phyloP scores from a whole-genome alignment of 208 protist species.

The Trypanosoma theileri region DNA sequence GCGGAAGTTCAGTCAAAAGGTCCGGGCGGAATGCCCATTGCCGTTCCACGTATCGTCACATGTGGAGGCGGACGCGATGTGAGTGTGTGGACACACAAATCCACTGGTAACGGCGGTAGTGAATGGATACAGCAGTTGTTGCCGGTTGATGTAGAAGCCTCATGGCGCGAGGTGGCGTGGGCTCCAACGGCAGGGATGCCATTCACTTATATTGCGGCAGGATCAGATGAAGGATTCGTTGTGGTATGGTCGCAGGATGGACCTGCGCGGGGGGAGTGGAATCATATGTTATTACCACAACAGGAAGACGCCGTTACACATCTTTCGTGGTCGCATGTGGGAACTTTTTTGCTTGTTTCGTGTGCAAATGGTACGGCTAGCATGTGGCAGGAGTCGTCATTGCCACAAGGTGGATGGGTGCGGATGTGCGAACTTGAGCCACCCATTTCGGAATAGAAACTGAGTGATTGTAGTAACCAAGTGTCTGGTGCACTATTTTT shows the following conservation, averaged over 20 bases:
- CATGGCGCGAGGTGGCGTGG: slow-evolving; percentile 77
- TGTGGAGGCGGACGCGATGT: slow-evolving; percentile 54
- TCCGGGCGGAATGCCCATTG: slow-evolving; percentile 34
- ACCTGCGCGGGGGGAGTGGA: slow-evolving; percentile 43
- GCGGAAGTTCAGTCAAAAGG: background rate
- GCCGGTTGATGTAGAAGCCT: slow-evolving; percentile 33
- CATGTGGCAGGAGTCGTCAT: slow-evolving; percentile 73
- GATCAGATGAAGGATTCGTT: slow-evolving; percentile 71
- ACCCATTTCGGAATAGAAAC: slow-evolving; percentile 1
- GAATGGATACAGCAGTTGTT: slow-evolving; percentile 52
- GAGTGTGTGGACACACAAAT: slow-evolving; percentile 55
- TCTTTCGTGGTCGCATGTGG: slow-evolving; percentile 82
- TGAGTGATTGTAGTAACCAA: background rate
- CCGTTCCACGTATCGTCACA: slow-evolving; percentile 76
- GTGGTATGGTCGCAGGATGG: slow-evolving; percentile 83
- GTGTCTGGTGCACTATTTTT: background rate
- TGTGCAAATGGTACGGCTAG: slow-evolving; percentile 69
- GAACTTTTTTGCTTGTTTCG: slow-evolving; percentile 79
- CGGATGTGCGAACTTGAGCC: slow-evolving; percentile 53
- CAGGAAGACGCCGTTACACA: slow-evolving; percentile 58
- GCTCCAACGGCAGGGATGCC: slow-evolving; percentile 74
- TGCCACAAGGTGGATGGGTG: slow-evolving; percentile 51
- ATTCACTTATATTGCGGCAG: slow-evolving; percentile 82
- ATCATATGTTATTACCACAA: slow-evolving; percentile 38
- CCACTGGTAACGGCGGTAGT: background rate